Evolutionary conservation across 306 rosid species (phyloP).

Genomic region (Pyrus betulifolia): DNA sequence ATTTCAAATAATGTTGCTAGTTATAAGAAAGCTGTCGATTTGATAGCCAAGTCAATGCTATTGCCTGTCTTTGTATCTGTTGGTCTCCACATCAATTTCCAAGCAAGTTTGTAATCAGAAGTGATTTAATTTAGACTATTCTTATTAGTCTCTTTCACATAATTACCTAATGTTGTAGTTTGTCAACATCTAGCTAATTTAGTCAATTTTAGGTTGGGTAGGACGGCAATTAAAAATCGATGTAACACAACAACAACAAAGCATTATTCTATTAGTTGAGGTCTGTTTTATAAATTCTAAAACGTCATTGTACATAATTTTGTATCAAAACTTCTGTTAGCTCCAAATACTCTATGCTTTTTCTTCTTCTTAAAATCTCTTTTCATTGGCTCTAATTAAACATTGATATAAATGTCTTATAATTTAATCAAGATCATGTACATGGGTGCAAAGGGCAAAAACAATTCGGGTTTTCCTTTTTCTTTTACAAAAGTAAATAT

Average conservation of each 20-base stretch:
- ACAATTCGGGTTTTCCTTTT: too few relatives aligned
- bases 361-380: too few relatives aligned
- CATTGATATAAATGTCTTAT: not conserved
- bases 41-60: not conserved
- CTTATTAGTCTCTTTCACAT: not conserved
- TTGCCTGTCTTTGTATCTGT: not conserved
- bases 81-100: too few relatives aligned
- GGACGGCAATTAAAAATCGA: too few relatives aligned
- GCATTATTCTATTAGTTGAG: too few relatives aligned
- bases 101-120: too few relatives aligned
- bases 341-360: too few relatives aligned
- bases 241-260: too few relatives aligned
- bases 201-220: not conserved
- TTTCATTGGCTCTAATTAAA: not conserved
- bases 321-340: rapidly evolving
- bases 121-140: not conserved
- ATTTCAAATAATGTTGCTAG: not conserved
- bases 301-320: too few relatives aligned
- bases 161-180: not conserved
- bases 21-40: not conserved
- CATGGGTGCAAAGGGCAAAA: not conserved
- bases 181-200: not conserved
- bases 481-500: too few relatives aligned
- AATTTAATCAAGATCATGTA: not conserved
- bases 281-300: too few relatives aligned